Base-by-base conservation (phyloP, 371 early-diverging fungal species). In the Encephalitozoon romaleae region DNA sequence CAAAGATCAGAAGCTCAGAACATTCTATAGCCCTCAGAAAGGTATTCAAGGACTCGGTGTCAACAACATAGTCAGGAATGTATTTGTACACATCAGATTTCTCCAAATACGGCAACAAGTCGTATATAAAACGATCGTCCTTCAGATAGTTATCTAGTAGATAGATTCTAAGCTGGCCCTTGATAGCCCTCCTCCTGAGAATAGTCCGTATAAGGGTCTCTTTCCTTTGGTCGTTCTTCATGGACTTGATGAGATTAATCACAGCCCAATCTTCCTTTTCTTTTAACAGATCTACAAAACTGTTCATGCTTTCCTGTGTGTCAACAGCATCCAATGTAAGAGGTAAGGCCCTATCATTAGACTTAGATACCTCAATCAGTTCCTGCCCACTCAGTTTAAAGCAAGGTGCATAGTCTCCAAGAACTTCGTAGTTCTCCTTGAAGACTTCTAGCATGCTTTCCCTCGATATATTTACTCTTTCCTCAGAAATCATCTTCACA, bases 11-110 rank as follows among this genome's bases (percentile, higher is more conserved):
- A 12, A 76, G 49, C 6, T 76, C 76, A 0, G 63, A 59, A 15
- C 65, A 69, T 51, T 59, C 69, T 21, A 76, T 30, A 21, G 55
- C 42, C n/a, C 28, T 26, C 34, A 68, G 65, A 53, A 76, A 76
- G 18, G 42, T 30, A 63, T 59, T 51, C n/a, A 76, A 26, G 2
- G 59, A 55, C 63, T 68, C 66, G 28, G 23, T 49, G 59, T 76
- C 70, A 9, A 63, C 52, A 12, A 76, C 30, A 34, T 47, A 65
- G 21, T 59, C 39, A 9, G 53, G 52, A 28, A 76, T 51, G 41
- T 49, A 45, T 8, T 42, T 34, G 25, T 45, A 30, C 4, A 69
- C 70, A 18, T 68, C 55, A 1, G 63, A 32, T 59, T 70, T 76
- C 25, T 76, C 70, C 23, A 68, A 21, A 43, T 69, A 76, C 23